These are phyloP conservation scores for Fusarium sp. DNA, from an alignment of 2,329 filamentous ascomycete species.

Conservation along the genomic window DNA sequence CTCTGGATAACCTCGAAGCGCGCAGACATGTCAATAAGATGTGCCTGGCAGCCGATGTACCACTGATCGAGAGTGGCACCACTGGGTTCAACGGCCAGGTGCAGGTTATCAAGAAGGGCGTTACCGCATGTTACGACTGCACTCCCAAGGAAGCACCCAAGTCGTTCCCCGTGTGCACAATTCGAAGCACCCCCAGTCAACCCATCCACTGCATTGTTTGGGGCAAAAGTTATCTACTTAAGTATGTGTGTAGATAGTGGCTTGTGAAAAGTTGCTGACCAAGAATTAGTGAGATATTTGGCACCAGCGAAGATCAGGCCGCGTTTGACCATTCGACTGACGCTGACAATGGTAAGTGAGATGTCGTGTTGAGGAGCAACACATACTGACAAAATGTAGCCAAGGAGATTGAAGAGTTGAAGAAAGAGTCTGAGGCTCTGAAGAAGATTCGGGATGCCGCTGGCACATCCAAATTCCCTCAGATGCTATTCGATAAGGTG, in stretches of 20 bases:
- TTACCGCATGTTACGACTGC: slow-evolving; percentile 97
- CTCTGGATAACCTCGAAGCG: slow-evolving; percentile 94
- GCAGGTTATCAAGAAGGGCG: slow-evolving; percentile 92
- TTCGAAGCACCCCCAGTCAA: slow-evolving; percentile 94
- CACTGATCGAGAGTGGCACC: slow-evolving; percentile 94
- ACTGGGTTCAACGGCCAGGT: slow-evolving; percentile 98
- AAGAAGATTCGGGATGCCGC: slow-evolving; percentile 85
- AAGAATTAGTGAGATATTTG: slow-evolving; percentile 80
- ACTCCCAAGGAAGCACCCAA: slow-evolving; percentile 90
- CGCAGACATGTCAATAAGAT: slow-evolving; percentile 96
- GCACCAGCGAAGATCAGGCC: slow-evolving; percentile 87
- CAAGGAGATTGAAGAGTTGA: slow-evolving; percentile 88
- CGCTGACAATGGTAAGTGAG: slow-evolving; percentile 76
- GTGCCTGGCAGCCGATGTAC: slow-evolving; percentile 91
- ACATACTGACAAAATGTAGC: slow-evolving; percentile 52
- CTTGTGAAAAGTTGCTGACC: slow-evolving; percentile 12
- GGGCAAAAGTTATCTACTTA: slow-evolving; percentile 96
- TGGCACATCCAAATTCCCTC: slow-evolving; percentile 80
- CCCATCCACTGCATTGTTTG: slow-evolving; percentile 99
- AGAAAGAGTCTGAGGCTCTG: slow-evolving; percentile 84
- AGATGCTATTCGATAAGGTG: slow-evolving; percentile 91
- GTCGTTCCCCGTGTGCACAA: slow-evolving; percentile 95
- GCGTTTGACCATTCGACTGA: slow-evolving; percentile 84
- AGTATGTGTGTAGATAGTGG: slow-evolving; percentile 56
- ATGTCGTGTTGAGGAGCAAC: not conserved